Conservation (phyloP, 768 basidiomycete species). For the Punctularia strigosozonata region DNA sequence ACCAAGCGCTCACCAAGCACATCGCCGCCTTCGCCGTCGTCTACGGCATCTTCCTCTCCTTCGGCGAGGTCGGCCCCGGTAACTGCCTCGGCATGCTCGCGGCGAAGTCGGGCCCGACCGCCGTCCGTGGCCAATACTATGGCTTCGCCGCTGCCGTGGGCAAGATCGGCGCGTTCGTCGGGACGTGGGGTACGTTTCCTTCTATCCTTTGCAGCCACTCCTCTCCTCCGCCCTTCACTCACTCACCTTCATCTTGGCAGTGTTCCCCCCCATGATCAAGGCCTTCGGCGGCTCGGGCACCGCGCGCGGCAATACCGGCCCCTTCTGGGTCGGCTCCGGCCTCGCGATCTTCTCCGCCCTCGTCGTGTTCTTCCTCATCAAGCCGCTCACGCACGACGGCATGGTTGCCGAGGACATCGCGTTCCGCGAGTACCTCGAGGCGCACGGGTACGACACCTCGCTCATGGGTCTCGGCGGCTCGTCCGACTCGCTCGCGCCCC, state of each 20-base stretch:
- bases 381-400: slow-evolving; percentile 63
- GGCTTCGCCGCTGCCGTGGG: slow-evolving; percentile 80
- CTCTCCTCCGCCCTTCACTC: background rate
- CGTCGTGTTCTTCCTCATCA: slow-evolving; percentile 61
- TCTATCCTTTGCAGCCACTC: slow-evolving; percentile 3
- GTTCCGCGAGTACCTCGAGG: slow-evolving; percentile 78
- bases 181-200: slow-evolving; percentile 56
- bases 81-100: slow-evolving; percentile 82
- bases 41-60: slow-evolving; percentile 84
- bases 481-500: no score
- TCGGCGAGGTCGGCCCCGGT: slow-evolving; percentile 85
- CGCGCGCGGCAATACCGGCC: slow-evolving; percentile 62
- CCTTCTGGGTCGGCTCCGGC: slow-evolving; percentile 79
- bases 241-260: slow-evolving; percentile 19
- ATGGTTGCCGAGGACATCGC: slow-evolving; percentile 65
- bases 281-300: slow-evolving; percentile 37
- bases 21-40: slow-evolving; percentile 76
- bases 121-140: slow-evolving; percentile 77
- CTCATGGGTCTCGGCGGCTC: slow-evolving; percentile 47
- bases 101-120: slow-evolving; percentile 77
- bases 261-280: slow-evolving; percentile 54
- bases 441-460: slow-evolving; percentile 67
- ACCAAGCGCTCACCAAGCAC: slow-evolving; percentile 39
- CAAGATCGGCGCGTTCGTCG: slow-evolving; percentile 75
- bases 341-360: slow-evolving; percentile 72